Evolutionary conservation across 257 asterid species (phyloP).

Genomic region (Mentha longifolia): DNA sequence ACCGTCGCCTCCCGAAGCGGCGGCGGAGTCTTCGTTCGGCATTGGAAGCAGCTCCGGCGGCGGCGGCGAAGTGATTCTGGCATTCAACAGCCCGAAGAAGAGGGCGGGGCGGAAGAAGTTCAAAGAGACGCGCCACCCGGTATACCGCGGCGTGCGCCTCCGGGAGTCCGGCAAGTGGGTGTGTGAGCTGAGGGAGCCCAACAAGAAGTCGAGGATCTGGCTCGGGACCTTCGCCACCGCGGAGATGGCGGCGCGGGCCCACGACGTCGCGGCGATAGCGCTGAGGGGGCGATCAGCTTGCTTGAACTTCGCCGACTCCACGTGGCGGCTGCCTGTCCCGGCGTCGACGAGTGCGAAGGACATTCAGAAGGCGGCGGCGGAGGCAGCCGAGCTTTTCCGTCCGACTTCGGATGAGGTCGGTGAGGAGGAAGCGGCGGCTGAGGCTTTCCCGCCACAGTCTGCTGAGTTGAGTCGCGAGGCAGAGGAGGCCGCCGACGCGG

Average conservation of each 20-base stretch:
- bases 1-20: background rate
- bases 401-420: slow-evolving; percentile 22
- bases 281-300: slow-evolving; percentile 4
- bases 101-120: slow-evolving; percentile 64
- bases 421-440: slow-evolving; percentile 41
- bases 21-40: background rate
- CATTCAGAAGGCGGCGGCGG: slow-evolving; percentile 61
- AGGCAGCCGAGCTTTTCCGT: slow-evolving; percentile 26
- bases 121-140: slow-evolving; percentile 70
- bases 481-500: slow-evolving; percentile 44
- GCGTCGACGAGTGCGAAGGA: slow-evolving; percentile 51
- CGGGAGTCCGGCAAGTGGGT: slow-evolving; percentile 75
- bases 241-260: slow-evolving; percentile 78
- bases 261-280: slow-evolving; percentile 69
- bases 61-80: slow-evolving; percentile 36
- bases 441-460: slow-evolving; percentile 21
- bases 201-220: slow-evolving; percentile 71
- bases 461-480: background rate
- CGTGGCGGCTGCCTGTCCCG: slow-evolving; percentile 60
- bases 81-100: slow-evolving; percentile 62
- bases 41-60: background rate
- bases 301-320: slow-evolving; percentile 70
- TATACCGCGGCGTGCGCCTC: slow-evolving; percentile 66
- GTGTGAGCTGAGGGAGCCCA: slow-evolving; percentile 68
- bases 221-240: slow-evolving; percentile 69